phyloP scores from a whole-genome alignment of 1,284 basidiomycete species.

The Pisolithus thermaeus region DNA sequence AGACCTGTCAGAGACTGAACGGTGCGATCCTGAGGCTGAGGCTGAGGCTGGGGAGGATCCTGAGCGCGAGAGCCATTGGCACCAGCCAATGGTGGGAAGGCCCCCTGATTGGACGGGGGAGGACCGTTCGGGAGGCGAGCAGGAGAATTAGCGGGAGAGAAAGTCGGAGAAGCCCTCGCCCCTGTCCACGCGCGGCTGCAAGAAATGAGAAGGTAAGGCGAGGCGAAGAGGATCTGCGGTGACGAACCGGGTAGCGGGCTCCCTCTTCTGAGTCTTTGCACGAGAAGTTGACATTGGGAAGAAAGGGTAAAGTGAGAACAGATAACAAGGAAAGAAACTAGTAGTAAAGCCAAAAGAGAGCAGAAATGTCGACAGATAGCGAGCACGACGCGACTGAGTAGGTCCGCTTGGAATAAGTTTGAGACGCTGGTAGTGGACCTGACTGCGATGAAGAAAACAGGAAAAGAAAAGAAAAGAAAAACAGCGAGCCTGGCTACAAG shows the following conservation, averaged over 20 bases:
- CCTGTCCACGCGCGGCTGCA: constrained; percentile 62
- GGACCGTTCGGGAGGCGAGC: constrained; percentile 44
- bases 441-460: constrained; percentile 10
- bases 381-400: constrained; percentile 27
- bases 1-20: constrained; percentile 59
- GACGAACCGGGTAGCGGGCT: constrained; percentile 51
- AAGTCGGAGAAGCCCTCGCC: constrained; percentile 60
- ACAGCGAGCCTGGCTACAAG: constrained; percentile 17
- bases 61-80: constrained; percentile 41
- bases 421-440: constrained; percentile 1
- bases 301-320: constrained; percentile 13
- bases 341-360: constrained; percentile 22
- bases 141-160: constrained; percentile 46
- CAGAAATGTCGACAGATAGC: constrained; percentile 33
- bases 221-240: constrained; percentile 11
- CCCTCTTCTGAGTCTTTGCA: constrained; percentile 55
- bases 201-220: constrained; percentile 10
- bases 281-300: constrained; percentile 55
- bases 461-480: constrained; percentile 9
- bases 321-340: constrained; percentile 29
- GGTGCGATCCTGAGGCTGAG: constrained; percentile 40
- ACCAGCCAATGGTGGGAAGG: constrained; percentile 44
- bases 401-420: constrained; percentile 12
- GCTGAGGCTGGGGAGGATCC: constrained; percentile 27
- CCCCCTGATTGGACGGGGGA: constrained; percentile 31